Conservation (phyloP, 257 asterid genomes). For the Solanum bulbocastanum region DNA sequence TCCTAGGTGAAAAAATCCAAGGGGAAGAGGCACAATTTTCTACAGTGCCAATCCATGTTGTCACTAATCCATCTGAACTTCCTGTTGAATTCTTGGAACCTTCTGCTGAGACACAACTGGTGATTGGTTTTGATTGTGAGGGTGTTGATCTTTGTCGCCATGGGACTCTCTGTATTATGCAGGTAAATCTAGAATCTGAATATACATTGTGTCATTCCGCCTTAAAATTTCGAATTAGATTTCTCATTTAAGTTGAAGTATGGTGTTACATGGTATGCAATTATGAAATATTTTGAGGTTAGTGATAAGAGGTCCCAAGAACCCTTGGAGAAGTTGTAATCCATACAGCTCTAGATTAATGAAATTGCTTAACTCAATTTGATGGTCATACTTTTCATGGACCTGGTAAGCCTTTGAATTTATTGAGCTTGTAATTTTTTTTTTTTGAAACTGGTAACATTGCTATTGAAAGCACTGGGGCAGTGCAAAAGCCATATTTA, state of each 20-base stretch:
- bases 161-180: constrained; percentile 90
- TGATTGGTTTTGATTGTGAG: constrained; percentile 95
- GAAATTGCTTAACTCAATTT: not conserved
- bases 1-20: constrained; percentile 37
- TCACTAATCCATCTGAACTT: constrained; percentile 70
- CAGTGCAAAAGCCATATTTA: not conserved
- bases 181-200: constrained; percentile 31
- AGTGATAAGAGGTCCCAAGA: not conserved
- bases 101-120: constrained; percentile 49
- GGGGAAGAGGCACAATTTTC: constrained; percentile 34
- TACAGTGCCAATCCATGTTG: constrained; percentile 70
- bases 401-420: not conserved
- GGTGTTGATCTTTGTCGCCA: constrained; percentile 95
- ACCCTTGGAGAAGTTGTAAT: not conserved
- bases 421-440: not conserved
- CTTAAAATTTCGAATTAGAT: not conserved
- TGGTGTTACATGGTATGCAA: not conserved
- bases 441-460: not conserved
- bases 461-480: not conserved
- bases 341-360: not conserved
- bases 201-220: not conserved
- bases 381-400: not conserved
- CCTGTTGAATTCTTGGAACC: constrained; percentile 91
- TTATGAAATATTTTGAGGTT: not conserved
- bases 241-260: not conserved